Conservation (phyloP, 805 yeast species). For the Wickerhamiella occidentalis region DNA sequence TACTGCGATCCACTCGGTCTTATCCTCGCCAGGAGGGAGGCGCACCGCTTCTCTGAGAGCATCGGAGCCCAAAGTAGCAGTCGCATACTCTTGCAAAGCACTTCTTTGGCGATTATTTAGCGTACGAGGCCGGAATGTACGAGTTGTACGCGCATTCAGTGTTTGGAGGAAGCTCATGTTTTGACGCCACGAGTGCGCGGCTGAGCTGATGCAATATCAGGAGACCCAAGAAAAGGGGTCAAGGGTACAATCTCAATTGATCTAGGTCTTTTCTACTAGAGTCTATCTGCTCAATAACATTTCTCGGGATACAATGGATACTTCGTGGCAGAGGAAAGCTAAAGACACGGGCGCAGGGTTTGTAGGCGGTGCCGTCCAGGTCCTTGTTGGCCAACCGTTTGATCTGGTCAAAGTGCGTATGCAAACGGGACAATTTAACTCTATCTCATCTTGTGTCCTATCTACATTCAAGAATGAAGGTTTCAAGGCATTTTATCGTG, state of each 20-base stretch:
- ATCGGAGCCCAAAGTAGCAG: constrained; percentile 88
- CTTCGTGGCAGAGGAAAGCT: constrained; percentile 32
- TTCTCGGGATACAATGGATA: neutral
- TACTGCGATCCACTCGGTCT: constrained; percentile 91
- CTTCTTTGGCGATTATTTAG: constrained; percentile 25
- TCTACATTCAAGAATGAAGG: constrained; percentile 50
- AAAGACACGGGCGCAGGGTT: constrained; percentile 46
- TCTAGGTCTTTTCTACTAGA: no score
- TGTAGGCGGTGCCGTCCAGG: constrained; percentile 45
- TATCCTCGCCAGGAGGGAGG: constrained; percentile 83
- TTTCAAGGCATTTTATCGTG: constrained; percentile 48
- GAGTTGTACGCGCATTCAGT: constrained; percentile 22
- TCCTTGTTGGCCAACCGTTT: constrained; percentile 52
- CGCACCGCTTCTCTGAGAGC: constrained; percentile 85
- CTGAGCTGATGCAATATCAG: constrained; percentile 3
- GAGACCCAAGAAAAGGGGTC: neutral
- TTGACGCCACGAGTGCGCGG: neutral
- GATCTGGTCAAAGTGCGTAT: constrained; percentile 59
- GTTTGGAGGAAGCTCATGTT: constrained; percentile 23
- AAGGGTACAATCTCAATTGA: no score
- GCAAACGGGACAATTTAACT: constrained; percentile 53
- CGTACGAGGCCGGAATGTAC: constrained; percentile 28
- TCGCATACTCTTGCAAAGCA: constrained; percentile 68
- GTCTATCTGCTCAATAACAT: neutral
- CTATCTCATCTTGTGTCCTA: constrained; percentile 40